These are phyloP conservation scores for Hypsizygus ulmarius DNA, from an alignment of 1,284 basidiomycete species.

Conservation along the genomic window DNA sequence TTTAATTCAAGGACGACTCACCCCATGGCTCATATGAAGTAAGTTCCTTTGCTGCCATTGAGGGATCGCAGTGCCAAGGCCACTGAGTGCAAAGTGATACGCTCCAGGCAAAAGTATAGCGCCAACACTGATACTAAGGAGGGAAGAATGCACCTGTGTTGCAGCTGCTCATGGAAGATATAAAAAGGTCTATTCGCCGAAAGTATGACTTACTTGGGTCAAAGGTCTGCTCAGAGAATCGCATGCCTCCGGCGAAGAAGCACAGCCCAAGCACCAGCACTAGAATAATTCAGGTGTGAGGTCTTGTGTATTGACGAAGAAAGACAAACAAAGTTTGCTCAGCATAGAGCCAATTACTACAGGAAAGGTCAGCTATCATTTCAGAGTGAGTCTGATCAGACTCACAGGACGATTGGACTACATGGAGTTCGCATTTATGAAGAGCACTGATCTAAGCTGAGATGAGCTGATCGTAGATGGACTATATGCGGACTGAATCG, in stretches of 20 bases:
- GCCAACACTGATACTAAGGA: constrained; percentile 77
- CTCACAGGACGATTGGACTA: constrained; percentile 80
- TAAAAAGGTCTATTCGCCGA: constrained; percentile 4
- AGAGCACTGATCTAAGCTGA: constrained; percentile 69
- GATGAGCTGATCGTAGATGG: background rate
- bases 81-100: constrained; percentile 65
- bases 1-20: constrained; percentile 36
- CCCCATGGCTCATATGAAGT: constrained; percentile 82
- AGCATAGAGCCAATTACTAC: constrained; percentile 78
- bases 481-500: constrained; percentile 24
- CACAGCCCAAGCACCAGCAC: constrained; percentile 75
- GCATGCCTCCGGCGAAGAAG: constrained; percentile 76
- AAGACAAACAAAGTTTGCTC: constrained; percentile 66
- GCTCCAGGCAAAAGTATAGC: constrained; percentile 79
- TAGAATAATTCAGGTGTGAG: constrained; percentile 19
- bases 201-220: constrained; percentile 52
- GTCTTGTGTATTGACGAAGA: constrained; percentile 1
- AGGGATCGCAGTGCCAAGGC: constrained; percentile 30
- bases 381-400: constrained; percentile 7
- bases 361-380: background rate
- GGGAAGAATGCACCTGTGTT: constrained; percentile 77
- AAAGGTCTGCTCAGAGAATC: constrained; percentile 77
- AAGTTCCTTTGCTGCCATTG: constrained; percentile 50
- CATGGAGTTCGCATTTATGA: constrained; percentile 77
- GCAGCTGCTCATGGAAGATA: constrained; percentile 46